Evolutionary conservation across 2,329 filamentous ascomycete species (phyloP).

Genomic region (Paecilomyces sp.): DNA sequence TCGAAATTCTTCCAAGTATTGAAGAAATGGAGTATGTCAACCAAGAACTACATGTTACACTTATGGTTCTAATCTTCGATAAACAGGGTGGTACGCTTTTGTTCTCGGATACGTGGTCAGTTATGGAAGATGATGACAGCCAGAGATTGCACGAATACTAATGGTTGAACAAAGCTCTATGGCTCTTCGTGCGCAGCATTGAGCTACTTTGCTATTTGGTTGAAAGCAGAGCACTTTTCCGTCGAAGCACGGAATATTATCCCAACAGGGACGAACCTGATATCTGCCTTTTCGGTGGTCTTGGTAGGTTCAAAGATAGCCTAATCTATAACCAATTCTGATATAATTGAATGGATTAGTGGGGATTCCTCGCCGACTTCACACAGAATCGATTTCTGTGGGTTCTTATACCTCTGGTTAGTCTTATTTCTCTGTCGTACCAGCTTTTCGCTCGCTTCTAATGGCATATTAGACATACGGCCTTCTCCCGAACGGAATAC

Average conservation of each 20-base stretch:
- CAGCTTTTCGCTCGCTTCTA: neutral
- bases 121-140: neutral
- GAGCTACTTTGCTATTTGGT: conserved; percentile 14
- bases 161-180: conserved; percentile 11
- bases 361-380: conserved; percentile 9
- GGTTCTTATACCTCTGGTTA: conserved; percentile 11
- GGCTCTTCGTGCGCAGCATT: conserved; percentile 19
- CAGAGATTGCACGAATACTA: neutral
- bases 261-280: conserved; percentile 11
- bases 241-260: conserved; percentile 15
- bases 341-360: neutral
- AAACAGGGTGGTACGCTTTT: conserved; percentile 20
- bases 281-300: conserved; percentile 10
- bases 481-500: conserved; percentile 24
- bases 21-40: neutral
- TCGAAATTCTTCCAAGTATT: conserved; percentile 9
- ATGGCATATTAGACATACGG: conserved; percentile 13
- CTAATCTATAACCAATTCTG: neutral
- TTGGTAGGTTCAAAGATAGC: neutral
- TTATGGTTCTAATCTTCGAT: conserved; percentile 11
- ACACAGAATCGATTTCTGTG: conserved; percentile 11
- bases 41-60: neutral
- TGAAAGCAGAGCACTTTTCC: conserved; percentile 14
- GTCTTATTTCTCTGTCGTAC: neutral
- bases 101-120: conserved; percentile 20